A percentile compares a stretch with the other conserved stretches of the same genome.
Evolutionary conservation across 345 rosid genomes (phyloP).

Genomic region (Sisymbrium irio): DNA sequence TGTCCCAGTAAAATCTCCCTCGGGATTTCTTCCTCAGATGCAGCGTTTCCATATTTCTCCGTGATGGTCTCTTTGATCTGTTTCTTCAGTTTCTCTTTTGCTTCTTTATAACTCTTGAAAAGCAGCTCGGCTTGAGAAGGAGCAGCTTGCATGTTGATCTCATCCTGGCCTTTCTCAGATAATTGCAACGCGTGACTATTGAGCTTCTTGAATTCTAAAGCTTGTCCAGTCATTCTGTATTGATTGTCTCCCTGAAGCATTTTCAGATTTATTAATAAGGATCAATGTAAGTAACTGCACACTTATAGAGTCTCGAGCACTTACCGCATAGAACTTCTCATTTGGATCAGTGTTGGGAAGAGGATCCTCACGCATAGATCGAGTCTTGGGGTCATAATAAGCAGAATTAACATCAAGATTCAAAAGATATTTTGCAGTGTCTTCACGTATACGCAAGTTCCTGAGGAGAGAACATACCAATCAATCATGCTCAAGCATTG

Average conservation of each 20-base stretch:
- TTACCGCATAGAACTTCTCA: conserved; percentile 64
- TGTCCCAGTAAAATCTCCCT: conserved; percentile 73
- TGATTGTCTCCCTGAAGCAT: conserved; percentile 57
- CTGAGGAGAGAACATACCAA: conserved; percentile 14
- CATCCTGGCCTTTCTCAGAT: conserved; percentile 52
- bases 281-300: not conserved
- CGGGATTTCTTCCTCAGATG: conserved; percentile 44
- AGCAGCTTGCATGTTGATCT: conserved; percentile 69
- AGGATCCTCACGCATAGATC: conserved; percentile 85
- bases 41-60: not conserved
- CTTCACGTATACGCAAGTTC: conserved; percentile 73
- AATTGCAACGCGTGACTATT: not conserved
- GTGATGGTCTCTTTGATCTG: conserved; percentile 41
- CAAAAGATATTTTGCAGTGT: conserved; percentile 61
- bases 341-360: conserved; percentile 82
- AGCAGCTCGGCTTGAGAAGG: conserved; percentile 81
- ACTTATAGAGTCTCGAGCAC: not conserved
- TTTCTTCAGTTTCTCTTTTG: conserved; percentile 52
- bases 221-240: conserved; percentile 10
- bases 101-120: conserved; percentile 47
- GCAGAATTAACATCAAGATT: conserved; percentile 73
- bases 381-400: conserved; percentile 66
- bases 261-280: not conserved
- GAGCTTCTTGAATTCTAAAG: not conserved
- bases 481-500: not conserved